These are phyloP conservation scores for Candida anutae DNA, from an alignment of 1,139 yeast genomes.

Conservation along the genomic window DNA sequence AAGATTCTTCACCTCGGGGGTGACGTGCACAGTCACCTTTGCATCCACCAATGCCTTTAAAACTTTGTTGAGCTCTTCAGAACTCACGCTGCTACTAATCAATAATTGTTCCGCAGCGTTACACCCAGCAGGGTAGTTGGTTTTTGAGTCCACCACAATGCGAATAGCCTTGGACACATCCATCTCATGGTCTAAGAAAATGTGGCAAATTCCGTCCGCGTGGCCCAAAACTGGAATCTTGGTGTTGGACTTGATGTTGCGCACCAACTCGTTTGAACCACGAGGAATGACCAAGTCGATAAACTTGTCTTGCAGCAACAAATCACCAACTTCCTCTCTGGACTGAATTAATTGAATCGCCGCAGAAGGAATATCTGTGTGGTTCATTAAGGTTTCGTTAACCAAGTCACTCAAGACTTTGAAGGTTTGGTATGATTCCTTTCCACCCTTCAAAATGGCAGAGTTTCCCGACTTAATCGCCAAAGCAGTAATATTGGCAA, in stretches of 20 bases:
- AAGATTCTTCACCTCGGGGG: conserved; percentile 38
- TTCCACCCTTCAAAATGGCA: conserved; percentile 95
- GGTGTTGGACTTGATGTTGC: conserved; percentile 75
- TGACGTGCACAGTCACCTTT: conserved; percentile 68
- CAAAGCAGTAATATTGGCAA: conserved; percentile 92
- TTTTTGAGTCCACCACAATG: conserved; percentile 78
- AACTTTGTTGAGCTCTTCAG: conserved; percentile 33
- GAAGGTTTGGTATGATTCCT: conserved; percentile 82
- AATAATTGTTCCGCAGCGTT: conserved; percentile 89
- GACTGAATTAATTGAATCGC: conserved; percentile 85
- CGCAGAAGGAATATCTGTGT: conserved; percentile 65
- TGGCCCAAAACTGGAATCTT: conserved; percentile 97
- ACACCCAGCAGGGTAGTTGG: conserved; percentile 97
- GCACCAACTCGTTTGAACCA: conserved; percentile 88
- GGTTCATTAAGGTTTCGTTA: conserved; percentile 44
- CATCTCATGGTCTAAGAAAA: conserved; percentile 71
- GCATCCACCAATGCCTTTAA: conserved; percentile 46
- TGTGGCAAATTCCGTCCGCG: conserved; percentile 95
- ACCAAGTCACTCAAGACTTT: conserved; percentile 72
- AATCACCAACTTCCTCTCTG: conserved; percentile 80
- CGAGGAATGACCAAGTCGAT: conserved; percentile 96
- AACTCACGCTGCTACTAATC: conserved; percentile 47
- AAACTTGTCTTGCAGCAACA: conserved; percentile 76
- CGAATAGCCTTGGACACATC: conserved; percentile 68
- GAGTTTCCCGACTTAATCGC: conserved; percentile 95